These are phyloP conservation scores for Avena atlantica DNA, from an alignment of 176 grass and related monocot species.

Conservation along the genomic window DNA sequence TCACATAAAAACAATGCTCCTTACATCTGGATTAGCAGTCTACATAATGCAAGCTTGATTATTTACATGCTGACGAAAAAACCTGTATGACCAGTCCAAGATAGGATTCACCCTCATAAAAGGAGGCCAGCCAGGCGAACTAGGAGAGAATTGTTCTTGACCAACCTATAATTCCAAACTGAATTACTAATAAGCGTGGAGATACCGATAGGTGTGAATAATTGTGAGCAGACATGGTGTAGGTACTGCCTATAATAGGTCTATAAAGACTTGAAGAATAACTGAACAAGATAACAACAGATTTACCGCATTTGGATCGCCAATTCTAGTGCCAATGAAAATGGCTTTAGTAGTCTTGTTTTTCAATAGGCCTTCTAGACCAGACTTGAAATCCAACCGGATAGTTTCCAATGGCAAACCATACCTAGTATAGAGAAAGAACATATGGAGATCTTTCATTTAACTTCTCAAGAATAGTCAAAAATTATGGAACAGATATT, in stretches of 20 bases:
- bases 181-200: conserved; percentile 23
- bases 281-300: conserved; percentile 31
- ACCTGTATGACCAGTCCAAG: conserved; percentile 99
- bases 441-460: conserved; percentile 33
- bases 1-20: conserved; percentile 44
- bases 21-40: conserved; percentile 42
- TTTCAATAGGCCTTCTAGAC: conserved; percentile 79
- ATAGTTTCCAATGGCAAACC: conserved; percentile 94
- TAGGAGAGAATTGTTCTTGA: conserved; percentile 99
- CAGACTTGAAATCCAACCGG: conserved; percentile 93
- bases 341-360: conserved; percentile 92
- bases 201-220: conserved; percentile 1
- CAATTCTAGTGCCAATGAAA: conserved; percentile 99
- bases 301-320: conserved; percentile 96
- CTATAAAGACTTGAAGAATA: conserved; percentile 28
- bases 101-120: conserved; percentile 99
- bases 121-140: conserved; percentile 98
- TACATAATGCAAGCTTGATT: conserved; percentile 26
- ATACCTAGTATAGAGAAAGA: conserved; percentile 61
- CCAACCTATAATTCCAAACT: conserved; percentile 78
- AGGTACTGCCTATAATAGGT: conserved; percentile 38
- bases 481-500: conserved; percentile 24
- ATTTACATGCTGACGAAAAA: conserved; percentile 51
- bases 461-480: conserved; percentile 35
- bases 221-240: conserved; percentile 17